Base-by-base conservation (phyloP, 2,329 filamentous ascomycete genomes). In the Calonectria pauciramosa region DNA sequence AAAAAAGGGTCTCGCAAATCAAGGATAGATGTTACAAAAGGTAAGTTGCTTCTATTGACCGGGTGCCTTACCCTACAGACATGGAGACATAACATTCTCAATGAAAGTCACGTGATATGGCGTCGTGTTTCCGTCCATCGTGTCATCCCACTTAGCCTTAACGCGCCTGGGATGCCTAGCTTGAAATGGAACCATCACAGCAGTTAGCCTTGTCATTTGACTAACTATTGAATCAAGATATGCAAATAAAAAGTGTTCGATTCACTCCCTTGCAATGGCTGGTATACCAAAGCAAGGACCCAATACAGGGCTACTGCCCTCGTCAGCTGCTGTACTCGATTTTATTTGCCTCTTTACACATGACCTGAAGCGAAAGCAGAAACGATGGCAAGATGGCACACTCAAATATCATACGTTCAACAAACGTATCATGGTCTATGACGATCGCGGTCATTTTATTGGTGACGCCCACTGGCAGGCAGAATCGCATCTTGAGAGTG, bases 351-450 rank as follows among this genome's bases (percentile, higher is more conserved):
- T 98, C 6, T 98, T 95, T 85, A 97, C 96, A 2, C 92, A 95
- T 82, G 96, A 98, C 82, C 84, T 98, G 52, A 92, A 93, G 67
- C 92, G 95, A 71, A 98, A 98, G 86, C 93, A 95, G 79, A 98
- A 98, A 84, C 90, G 95, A 75, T 98, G 96, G 96, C 95, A 98
- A 81, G 96, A 98, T 93, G 96, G 96, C 44, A 92, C 92, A 67
- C 90, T 98, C 75, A 94, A 94, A 77, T 98, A 94, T 77, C 96
- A 98, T 82, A 94, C 94, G 0, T 98, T 98, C 90, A 98, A 98
- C 86, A 95, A 93, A 82, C 92, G 95, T 6, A 88, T 97, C 74
- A 97, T 98, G 95, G 94, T 97, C 9, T 96, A 97, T 80, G 96
- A 98, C 83, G 92, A 95, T 60, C 88, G 91, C 3, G 92, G 94